phyloP scores from a whole-genome alignment of 2,329 filamentous ascomycete genomes.

The Canariomyces notabilis region DNA sequence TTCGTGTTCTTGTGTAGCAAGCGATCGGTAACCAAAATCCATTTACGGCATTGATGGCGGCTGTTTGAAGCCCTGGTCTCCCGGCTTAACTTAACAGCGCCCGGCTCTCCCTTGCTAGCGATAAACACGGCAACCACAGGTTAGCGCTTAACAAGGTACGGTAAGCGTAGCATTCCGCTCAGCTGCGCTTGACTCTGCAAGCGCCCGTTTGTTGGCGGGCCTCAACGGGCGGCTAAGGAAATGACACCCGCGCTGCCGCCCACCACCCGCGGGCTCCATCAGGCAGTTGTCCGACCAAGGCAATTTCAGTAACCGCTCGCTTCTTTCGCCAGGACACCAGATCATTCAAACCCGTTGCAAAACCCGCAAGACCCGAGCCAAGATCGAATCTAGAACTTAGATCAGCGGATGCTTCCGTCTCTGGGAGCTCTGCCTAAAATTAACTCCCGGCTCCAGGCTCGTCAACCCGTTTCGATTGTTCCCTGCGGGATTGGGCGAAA shows the following conservation, averaged over 20 bases:
- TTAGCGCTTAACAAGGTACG: background rate
- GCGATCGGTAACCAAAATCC: background rate
- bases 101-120: background rate
- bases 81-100: background rate
- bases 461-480: background rate
- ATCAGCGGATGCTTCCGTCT: constrained; percentile 13
- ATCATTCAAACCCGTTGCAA: constrained; percentile 4
- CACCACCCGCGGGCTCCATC: constrained; percentile 12
- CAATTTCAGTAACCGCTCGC: constrained; percentile 20
- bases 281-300: constrained; percentile 9
- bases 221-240: constrained; percentile 12
- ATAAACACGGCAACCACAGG: background rate
- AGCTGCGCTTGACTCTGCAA: background rate
- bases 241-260: background rate
- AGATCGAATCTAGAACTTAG: constrained; percentile 8
- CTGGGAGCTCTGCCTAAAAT: constrained; percentile 2
- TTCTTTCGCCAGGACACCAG: constrained; percentile 9
- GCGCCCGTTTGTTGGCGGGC: constrained; percentile 1
- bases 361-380: constrained; percentile 4
- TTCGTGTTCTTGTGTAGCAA: too few relatives aligned
- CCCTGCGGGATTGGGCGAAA: background rate
- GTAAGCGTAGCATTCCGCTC: background rate
- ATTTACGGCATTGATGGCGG: background rate
- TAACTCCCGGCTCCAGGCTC: background rate
- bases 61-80: background rate